Evolutionary conservation across 2,329 filamentous ascomycete species (phyloP).

Genomic region (Ophiostoma tasmaniense): DNA sequence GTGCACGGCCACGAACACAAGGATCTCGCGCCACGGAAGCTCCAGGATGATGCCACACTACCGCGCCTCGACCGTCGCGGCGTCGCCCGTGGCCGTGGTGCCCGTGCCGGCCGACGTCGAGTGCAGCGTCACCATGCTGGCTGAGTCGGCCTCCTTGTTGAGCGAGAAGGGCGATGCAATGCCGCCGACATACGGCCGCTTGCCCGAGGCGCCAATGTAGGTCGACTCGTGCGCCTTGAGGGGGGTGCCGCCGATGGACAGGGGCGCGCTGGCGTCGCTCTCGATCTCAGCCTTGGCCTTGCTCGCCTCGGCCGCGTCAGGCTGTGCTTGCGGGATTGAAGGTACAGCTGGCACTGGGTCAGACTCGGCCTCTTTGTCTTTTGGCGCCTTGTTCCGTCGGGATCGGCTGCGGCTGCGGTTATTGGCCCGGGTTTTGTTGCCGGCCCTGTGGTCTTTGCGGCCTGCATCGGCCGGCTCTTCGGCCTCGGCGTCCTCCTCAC

Average conservation of each 20-base stretch:
- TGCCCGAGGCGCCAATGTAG: conserved; percentile 44
- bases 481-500: conserved; percentile 36
- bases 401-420: not conserved
- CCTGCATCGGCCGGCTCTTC: conserved; percentile 34
- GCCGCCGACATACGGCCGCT: conserved; percentile 58
- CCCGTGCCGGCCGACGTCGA: conserved; percentile 26
- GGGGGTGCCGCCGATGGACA: conserved; percentile 1
- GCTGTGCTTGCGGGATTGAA: not conserved
- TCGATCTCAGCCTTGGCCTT: not conserved
- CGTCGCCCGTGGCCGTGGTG: not conserved
- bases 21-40: not conserved
- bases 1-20: too few relatives aligned
- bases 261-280: not conserved
- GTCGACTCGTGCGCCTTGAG: conserved; percentile 4
- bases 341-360: not conserved
- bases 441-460: not conserved
- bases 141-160: conserved; percentile 53
- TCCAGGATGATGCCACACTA: not conserved
- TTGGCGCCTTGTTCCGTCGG: conserved; percentile 23
- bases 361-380: conserved; percentile 23
- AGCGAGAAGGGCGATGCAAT: conserved; percentile 68
- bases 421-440: not conserved
- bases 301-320: not conserved
- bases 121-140: conserved; percentile 61
- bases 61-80: not conserved